Conservation (phyloP, 352 stramenopile genomes). For the Thraustochytrium striatum region DNA sequence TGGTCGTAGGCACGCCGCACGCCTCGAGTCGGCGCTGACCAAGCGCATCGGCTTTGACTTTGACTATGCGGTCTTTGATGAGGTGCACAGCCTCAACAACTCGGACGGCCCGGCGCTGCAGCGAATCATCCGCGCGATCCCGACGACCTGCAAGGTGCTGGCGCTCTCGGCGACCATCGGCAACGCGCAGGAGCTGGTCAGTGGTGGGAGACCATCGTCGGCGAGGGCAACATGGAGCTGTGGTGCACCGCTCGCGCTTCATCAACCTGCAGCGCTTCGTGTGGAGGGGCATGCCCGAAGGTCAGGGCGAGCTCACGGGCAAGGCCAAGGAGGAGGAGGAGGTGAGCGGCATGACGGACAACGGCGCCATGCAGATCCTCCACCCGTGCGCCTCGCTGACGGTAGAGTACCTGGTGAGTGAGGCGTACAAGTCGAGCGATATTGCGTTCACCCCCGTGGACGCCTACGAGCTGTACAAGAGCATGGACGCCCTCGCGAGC, state of each 20-base stretch:
- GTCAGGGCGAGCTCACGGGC: neutral
- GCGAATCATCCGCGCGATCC: constrained; percentile 84
- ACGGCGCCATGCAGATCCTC: constrained; percentile 66
- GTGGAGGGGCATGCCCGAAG: constrained; percentile 39
- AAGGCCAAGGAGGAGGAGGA: neutral
- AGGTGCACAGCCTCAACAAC: constrained; percentile 96
- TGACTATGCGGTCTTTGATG: constrained; percentile 96
- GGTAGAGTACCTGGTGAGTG: constrained; percentile 72
- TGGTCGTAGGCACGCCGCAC: constrained; percentile 91
- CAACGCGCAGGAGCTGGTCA: constrained; percentile 84
- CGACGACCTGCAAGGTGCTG: constrained; percentile 85
- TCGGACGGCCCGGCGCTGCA: constrained; percentile 92
- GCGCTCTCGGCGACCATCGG: constrained; percentile 97
- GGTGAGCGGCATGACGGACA: neutral
- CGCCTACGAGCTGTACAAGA: constrained; percentile 84
- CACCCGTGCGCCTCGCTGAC: constrained; percentile 75
- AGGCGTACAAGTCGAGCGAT: constrained; percentile 72
- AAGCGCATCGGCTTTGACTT: constrained; percentile 87
- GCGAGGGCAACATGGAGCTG: constrained; percentile 78
- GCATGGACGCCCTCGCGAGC: constrained; percentile 70
- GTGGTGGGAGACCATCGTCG: constrained; percentile 87
- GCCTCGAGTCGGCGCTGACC: constrained; percentile 87
- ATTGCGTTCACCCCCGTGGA: constrained; percentile 92
- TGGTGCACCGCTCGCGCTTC: constrained; percentile 93
- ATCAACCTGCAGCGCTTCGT: constrained; percentile 97